These are phyloP conservation scores for Aspergillus taichungensis DNA, from an alignment of 495 filamentous ascomycete species.

Conservation along the genomic window DNA sequence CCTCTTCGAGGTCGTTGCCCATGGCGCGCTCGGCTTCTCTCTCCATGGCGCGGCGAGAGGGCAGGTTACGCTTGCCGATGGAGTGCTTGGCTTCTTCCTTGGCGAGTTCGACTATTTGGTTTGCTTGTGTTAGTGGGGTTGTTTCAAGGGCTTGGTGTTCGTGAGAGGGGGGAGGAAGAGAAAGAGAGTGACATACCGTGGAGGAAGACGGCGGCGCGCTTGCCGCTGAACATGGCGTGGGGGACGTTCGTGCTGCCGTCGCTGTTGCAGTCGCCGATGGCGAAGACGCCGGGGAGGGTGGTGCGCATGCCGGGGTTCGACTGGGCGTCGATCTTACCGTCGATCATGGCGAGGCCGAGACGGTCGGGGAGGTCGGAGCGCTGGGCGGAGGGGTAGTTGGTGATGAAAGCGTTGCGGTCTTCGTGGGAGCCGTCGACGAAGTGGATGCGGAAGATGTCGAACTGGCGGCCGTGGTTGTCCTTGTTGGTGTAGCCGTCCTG, in stretches of 20 bases:
- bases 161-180: not conserved
- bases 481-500: slow-evolving; percentile 27
- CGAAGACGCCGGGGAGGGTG: slow-evolving; percentile 43
- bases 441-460: slow-evolving; percentile 46
- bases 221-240: slow-evolving; percentile 50
- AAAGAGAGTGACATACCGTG: slow-evolving; percentile 37
- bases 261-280: slow-evolving; percentile 47
- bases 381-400: slow-evolving; percentile 41
- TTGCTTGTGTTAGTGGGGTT: slow-evolving; percentile 8
- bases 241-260: slow-evolving; percentile 52
- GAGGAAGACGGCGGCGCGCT: slow-evolving; percentile 45
- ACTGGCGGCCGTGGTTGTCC: slow-evolving; percentile 30
- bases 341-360: slow-evolving; percentile 34
- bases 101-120: slow-evolving; percentile 23
- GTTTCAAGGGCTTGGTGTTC: not conserved
- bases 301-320: slow-evolving; percentile 29
- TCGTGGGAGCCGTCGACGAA: slow-evolving; percentile 38
- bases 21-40: slow-evolving; percentile 23
- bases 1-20: slow-evolving; percentile 24
- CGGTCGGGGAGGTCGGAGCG: slow-evolving; percentile 23
- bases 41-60: slow-evolving; percentile 17
- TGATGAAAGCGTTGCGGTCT: slow-evolving; percentile 41
- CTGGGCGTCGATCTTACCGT: slow-evolving; percentile 38
- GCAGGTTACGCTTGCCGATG: slow-evolving; percentile 21
- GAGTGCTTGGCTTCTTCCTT: slow-evolving; percentile 26